Evolutionary conservation across 768 basidiomycete species (phyloP).

Genomic region (Lactarius evosmus): DNA sequence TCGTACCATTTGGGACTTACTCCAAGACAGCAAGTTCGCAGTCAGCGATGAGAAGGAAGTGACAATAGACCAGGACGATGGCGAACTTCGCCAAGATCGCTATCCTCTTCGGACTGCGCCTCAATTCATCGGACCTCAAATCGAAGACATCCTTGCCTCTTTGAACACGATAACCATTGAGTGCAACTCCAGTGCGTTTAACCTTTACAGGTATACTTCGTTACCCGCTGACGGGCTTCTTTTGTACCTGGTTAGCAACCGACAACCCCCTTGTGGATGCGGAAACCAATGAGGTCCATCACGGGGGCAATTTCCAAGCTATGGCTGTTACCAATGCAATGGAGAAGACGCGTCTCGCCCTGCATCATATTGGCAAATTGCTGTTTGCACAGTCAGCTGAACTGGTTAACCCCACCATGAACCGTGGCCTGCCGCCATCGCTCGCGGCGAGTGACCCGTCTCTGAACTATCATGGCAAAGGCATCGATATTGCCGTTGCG

Average conservation of each 20-base stretch:
- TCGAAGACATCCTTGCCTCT: slow-evolving; percentile 72
- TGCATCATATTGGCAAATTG: slow-evolving; percentile 51
- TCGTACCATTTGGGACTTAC: slow-evolving; percentile 60
- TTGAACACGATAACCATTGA: slow-evolving; percentile 64
- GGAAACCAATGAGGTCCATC: slow-evolving; percentile 61
- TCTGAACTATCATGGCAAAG: slow-evolving; percentile 80
- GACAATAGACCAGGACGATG: slow-evolving; percentile 66
- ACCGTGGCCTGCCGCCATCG: slow-evolving; percentile 78
- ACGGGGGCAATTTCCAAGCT: slow-evolving; percentile 90
- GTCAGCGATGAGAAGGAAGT: slow-evolving; percentile 66
- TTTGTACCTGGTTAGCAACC: slow-evolving; percentile 51
- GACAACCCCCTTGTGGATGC: slow-evolving; percentile 84
- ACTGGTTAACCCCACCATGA: slow-evolving; percentile 76
- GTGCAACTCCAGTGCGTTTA: slow-evolving; percentile 71
- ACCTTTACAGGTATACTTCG: background rate
- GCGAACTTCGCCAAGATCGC: slow-evolving; percentile 76
- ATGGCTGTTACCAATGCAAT: slow-evolving; percentile 82
- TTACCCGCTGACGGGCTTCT: background rate
- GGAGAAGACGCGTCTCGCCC: slow-evolving; percentile 73
- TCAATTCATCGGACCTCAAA: slow-evolving; percentile 83
- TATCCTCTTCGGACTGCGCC: slow-evolving; percentile 72
- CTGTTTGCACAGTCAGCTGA: slow-evolving; percentile 58
- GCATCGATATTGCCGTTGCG: slow-evolving; percentile 79
- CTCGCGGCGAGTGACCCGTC: slow-evolving; percentile 78
- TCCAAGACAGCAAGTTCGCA: slow-evolving; percentile 68